These are phyloP conservation scores for Diplodia sapinea DNA, from an alignment of 2,329 filamentous ascomycete species.

Conservation along the genomic window DNA sequence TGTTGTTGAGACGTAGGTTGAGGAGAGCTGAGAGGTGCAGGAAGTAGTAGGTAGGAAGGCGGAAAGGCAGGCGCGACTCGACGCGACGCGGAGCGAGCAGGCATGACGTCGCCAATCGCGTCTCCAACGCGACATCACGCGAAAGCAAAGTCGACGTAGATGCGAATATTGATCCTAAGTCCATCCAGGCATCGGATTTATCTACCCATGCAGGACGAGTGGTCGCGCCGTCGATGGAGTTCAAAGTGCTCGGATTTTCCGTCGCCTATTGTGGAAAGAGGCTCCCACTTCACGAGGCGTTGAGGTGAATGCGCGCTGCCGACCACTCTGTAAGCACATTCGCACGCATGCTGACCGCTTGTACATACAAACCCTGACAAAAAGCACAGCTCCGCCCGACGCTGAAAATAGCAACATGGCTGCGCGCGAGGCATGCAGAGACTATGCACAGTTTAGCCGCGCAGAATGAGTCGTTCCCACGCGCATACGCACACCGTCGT, in stretches of 20 bases:
- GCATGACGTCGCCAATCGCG: not conserved
- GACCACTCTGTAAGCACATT: not conserved
- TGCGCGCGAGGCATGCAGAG: not conserved
- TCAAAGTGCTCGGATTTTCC: too few relatives aligned
- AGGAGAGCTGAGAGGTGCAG: not conserved
- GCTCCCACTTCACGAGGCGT: not conserved
- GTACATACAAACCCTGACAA: not conserved
- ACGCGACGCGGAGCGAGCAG: too few relatives aligned
- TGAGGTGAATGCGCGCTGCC: not conserved
- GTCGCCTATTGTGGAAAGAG: too few relatives aligned
- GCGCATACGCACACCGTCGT: not conserved
- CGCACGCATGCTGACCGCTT: not conserved
- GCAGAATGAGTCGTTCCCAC: conserved; percentile 3
- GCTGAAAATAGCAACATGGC: not conserved
- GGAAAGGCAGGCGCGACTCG: too few relatives aligned
- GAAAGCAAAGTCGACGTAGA: not conserved
- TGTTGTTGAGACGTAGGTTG: not conserved
- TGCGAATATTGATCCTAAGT: too few relatives aligned
- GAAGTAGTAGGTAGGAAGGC: not conserved
- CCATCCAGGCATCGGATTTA: too few relatives aligned
- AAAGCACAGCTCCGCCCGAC: not conserved
- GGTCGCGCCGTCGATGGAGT: too few relatives aligned
- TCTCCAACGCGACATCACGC: not conserved
- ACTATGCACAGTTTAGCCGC: not conserved
- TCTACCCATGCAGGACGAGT: too few relatives aligned